Evolutionary conservation across 495 filamentous ascomycete species (phyloP).

Genomic region (Hyaloscypha hepaticicola): DNA sequence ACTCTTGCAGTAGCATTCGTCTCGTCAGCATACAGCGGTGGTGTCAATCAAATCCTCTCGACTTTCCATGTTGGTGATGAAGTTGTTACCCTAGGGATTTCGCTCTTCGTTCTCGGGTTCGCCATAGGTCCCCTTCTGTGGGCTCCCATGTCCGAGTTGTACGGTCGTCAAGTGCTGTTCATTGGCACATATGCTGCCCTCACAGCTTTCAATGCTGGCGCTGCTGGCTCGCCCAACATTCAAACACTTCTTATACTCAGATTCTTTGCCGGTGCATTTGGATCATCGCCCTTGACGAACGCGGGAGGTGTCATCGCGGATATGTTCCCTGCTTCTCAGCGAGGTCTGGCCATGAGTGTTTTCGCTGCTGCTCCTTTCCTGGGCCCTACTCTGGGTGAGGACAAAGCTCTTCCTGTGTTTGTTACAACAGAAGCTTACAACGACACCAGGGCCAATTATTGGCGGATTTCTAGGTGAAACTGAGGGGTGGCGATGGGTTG

Average conservation of each 20-base stretch:
- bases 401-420: conserved; percentile 72
- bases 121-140: conserved; percentile 66
- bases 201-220: conserved; percentile 66
- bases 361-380: conserved; percentile 71
- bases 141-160: conserved; percentile 70
- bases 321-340: conserved; percentile 64
- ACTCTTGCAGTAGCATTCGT: conserved; percentile 76
- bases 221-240: conserved; percentile 62
- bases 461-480: conserved; percentile 48
- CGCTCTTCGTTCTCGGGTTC: conserved; percentile 76
- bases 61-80: conserved; percentile 61
- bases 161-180: conserved; percentile 68
- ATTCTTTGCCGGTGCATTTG: conserved; percentile 81
- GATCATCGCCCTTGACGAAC: conserved; percentile 72
- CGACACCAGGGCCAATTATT: conserved; percentile 46
- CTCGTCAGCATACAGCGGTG: conserved; percentile 74
- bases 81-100: conserved; percentile 68
- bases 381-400: conserved; percentile 51
- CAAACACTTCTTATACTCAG: conserved; percentile 69
- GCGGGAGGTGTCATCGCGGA: conserved; percentile 75
- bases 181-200: conserved; percentile 26
- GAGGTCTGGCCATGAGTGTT: conserved; percentile 65
- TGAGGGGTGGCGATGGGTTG: conserved; percentile 54
- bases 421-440: conserved; percentile 53
- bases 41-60: conserved; percentile 58